Conservation (phyloP, 768 basidiomycete species). For the Crucibulum laeve region DNA sequence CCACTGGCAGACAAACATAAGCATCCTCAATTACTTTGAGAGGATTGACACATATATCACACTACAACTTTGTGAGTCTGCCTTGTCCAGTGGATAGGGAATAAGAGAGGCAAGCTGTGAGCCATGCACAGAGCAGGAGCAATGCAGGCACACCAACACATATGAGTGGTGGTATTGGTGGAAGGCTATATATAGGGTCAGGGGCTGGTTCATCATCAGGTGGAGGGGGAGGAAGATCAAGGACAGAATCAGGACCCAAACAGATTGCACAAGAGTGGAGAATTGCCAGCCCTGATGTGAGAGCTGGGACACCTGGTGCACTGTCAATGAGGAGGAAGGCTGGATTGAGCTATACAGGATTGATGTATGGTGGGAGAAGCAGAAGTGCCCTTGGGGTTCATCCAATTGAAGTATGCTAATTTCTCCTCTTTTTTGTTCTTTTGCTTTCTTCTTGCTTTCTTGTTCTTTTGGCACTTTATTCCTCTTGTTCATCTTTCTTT, state of each 20-base stretch:
- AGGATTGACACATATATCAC: constrained; percentile 30
- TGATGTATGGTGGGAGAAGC: background rate
- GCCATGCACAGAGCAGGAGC: background rate
- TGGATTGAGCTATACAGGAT: background rate
- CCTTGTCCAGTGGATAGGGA: constrained; percentile 12
- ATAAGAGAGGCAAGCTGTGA: background rate
- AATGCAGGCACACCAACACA: constrained; percentile 1
- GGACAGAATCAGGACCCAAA: constrained; percentile 15
- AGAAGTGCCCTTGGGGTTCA: background rate
- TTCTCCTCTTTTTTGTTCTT: constrained; percentile 3
- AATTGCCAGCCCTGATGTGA: constrained; percentile 20
- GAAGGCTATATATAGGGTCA: background rate
- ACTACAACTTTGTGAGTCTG: constrained; percentile 31
- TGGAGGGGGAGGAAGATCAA: background rate
- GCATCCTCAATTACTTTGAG: constrained; percentile 21
- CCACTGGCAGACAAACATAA: too few species aligned
- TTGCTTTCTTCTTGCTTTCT: background rate
- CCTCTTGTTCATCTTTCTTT: constrained; percentile 1
- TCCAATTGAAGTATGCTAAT: constrained; percentile 4
- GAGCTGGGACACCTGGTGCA: constrained; percentile 1
- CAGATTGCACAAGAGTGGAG: constrained; percentile 28
- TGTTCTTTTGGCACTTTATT: background rate
- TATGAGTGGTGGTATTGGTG: background rate
- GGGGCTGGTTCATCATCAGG: background rate
- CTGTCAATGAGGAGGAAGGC: background rate